Percentiles rank a stretch among this genome's conserved stretches.
Conservation (phyloP, 306 rosid species). For the Corylus heterophylla region DNA sequence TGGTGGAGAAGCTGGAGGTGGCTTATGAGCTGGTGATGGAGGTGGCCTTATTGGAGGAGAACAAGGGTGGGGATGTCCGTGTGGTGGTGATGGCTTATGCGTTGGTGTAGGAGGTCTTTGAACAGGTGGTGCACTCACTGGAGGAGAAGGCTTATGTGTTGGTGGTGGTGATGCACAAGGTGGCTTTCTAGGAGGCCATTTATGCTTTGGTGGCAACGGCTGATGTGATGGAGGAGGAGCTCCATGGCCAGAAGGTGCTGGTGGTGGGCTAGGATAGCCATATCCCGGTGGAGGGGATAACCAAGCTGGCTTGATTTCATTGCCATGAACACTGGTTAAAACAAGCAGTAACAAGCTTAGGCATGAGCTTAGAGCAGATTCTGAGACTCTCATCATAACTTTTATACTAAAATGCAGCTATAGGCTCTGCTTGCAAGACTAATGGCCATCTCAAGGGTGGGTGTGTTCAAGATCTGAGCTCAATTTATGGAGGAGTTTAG, state of each 20-base stretch:
- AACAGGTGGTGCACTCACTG: background rate
- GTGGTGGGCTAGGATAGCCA: constrained; percentile 27
- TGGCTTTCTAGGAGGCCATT: background rate
- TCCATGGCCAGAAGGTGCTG: constrained; percentile 14
- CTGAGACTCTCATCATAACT: background rate
- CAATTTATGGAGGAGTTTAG: constrained; percentile 12
- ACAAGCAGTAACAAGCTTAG: background rate
- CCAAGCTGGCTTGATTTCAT: background rate
- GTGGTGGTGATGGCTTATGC: too few species aligned
- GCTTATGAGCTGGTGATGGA: background rate
- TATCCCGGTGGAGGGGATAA: constrained; percentile 31
- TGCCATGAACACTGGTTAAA: background rate
- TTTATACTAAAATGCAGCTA: constrained; percentile 6
- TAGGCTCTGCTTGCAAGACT: too few species aligned
- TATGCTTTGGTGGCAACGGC: constrained; percentile 26
- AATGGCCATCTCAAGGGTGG: too few species aligned
- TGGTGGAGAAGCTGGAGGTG: background rate
- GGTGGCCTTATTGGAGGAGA: background rate
- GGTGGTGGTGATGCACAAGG: background rate
- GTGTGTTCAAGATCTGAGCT: background rate
- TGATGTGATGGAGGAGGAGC: constrained; percentile 3
- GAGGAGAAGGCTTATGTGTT: background rate
- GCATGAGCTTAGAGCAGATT: background rate
- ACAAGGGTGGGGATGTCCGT: background rate
- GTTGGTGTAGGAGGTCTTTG: too few species aligned